A percentile compares a stretch with the other conserved stretches of the same genome.
Conservation (phyloP, 345 rosid species). For the Eucalyptus erythrocorys region DNA sequence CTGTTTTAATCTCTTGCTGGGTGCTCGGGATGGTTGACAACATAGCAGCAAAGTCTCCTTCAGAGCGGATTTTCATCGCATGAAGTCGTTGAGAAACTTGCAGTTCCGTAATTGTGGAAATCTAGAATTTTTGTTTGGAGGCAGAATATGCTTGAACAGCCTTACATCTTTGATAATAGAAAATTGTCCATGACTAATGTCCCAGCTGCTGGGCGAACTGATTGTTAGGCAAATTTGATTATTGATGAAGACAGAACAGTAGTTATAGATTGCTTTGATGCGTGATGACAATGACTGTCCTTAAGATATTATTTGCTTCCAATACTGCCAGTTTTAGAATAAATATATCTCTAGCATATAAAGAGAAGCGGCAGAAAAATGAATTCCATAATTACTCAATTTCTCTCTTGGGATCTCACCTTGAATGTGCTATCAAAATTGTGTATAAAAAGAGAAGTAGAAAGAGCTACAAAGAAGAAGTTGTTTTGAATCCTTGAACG, state of each 20-base stretch:
- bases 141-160: neutral
- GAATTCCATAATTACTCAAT: neutral
- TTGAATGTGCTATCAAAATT: neutral
- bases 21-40: neutral
- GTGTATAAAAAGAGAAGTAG: neutral
- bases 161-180: neutral
- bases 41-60: neutral
- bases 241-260: neutral
- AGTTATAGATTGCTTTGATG: neutral
- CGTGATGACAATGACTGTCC: neutral
- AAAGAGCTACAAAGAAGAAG: neutral
- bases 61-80: neutral
- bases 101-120: neutral
- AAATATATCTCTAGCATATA: too few relatives aligned
- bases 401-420: neutral
- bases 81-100: neutral
- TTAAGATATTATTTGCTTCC: too few relatives aligned
- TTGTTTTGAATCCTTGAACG: neutral
- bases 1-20: neutral
- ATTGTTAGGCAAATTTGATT: neutral
- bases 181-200: neutral
- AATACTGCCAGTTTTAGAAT: too few relatives aligned
- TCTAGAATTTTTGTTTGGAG: neutral
- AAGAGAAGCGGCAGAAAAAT: accelerated
- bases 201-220: neutral